phyloP scores from a whole-genome alignment of 208 protist species.

The Entamoeba histolytica region DNA sequence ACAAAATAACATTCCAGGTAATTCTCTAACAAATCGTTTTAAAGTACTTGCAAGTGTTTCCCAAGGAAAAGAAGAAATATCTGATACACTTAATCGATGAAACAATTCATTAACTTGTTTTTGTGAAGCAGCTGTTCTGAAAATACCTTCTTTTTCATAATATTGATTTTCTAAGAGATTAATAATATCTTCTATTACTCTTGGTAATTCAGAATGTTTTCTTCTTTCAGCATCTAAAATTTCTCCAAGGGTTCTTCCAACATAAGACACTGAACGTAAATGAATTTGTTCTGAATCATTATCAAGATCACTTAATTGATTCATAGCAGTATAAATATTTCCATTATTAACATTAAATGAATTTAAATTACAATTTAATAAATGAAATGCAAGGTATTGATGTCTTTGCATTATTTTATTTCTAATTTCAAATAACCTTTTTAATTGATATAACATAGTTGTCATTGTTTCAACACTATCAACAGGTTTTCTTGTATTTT shows the following conservation, averaged over 20 bases:
- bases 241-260: neutral
- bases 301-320: neutral
- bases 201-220: neutral
- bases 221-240: neutral
- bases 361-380: neutral
- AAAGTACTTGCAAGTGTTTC: neutral
- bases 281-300: neutral
- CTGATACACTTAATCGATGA: neutral
- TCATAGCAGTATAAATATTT: neutral
- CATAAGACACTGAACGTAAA: neutral
- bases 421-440: neutral
- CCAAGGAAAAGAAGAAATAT: neutral
- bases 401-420: neutral
- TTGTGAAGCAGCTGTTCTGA: neutral
- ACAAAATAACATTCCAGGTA: neutral
- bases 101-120: neutral
- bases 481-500: neutral
- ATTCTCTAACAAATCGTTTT: neutral
- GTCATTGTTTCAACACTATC: neutral
- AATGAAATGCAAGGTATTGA: neutral
- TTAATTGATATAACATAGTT: neutral
- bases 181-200: neutral
- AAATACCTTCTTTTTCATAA: neutral
- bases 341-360: neutral
- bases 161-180: neutral